Evolutionary conservation across 768 basidiomycete species (phyloP), one percentile per base, ranked within the genome.

Genomic region (Suillus lakei): DNA sequence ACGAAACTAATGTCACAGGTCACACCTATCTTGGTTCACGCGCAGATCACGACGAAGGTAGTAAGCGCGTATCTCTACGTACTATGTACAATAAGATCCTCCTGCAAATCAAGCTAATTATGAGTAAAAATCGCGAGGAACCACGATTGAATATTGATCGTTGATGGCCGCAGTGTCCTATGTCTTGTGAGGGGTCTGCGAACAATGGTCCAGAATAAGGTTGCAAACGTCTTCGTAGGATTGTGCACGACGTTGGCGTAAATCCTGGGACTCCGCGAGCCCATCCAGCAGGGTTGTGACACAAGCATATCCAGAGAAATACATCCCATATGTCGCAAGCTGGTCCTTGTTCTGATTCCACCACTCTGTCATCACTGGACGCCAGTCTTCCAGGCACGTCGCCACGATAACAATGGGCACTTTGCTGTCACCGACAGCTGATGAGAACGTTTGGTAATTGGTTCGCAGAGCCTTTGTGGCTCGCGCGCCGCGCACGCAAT

Each of bases 221-320:
- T 28, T 41, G 26, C 58, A 59, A 8, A 59, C 12, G 18, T 41
- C 58, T 41, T 41, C 58, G 12, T 59, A 41, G 39, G 58, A 59
- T 16, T 39, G 56, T 39, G 26, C 38, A 18, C 38, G 55, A 15
- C 36, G 23, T 30, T 63, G 70, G 32, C 32, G 61, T 38, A 59
- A 13, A 50, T 74, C 63, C 9, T 43, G 60, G 26, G 43, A n/a
- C 7, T n/a, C 58, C 28, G 21, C 46, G 36, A 4, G 18, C 2
- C 61, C 64, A 28, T 18, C 56, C 16, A 66, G 54, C 16, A 74
- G 41, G 28, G 75, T 70, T 5, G 77, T 75, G 56, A 81, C 68
- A 65, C 82, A 83, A 7, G 79, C 82, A 32, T 78, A 74, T 4
- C 72, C 77, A 36, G 72, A 69, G 28, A 80, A 73, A 30, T 68